These are phyloP conservation scores for Senna tora DNA, from an alignment of 306 rosid genomes.

Conservation along the genomic window DNA sequence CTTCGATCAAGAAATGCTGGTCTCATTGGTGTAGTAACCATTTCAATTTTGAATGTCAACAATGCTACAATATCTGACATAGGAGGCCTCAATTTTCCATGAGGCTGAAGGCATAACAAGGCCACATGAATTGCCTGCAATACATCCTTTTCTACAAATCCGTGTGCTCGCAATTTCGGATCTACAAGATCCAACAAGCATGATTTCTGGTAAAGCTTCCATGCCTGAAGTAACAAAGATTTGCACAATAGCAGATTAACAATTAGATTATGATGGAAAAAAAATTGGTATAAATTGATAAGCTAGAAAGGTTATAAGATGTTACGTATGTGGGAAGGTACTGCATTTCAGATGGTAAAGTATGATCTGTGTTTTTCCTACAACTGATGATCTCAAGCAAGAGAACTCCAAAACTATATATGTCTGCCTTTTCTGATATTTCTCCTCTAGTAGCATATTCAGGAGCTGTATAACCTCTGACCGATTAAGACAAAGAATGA, in stretches of 20 bases:
- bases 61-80: conserved; percentile 84
- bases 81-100: conserved; percentile 68
- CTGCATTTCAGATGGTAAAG: conserved; percentile 76
- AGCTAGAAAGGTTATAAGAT: neutral
- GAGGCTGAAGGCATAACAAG: conserved; percentile 77
- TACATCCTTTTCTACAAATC: conserved; percentile 61
- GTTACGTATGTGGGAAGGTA: conserved; percentile 88
- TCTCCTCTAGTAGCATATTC: conserved; percentile 93
- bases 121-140: conserved; percentile 72
- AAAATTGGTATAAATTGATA: neutral
- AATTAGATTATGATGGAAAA: neutral
- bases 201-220: conserved; percentile 70
- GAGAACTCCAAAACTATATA: conserved; percentile 92
- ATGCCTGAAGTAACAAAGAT: conserved; percentile 62
- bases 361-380: conserved; percentile 83
- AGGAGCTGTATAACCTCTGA: conserved; percentile 91
- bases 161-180: conserved; percentile 58
- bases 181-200: conserved; percentile 59
- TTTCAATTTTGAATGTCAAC: conserved; percentile 64
- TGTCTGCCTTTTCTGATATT: conserved; percentile 85
- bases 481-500: conserved; percentile 16
- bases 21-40: conserved; percentile 61
- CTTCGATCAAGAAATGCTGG: conserved; percentile 63
- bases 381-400: conserved; percentile 81
- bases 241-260: no score